Percentiles rank a stretch among this genome's conserved stretches.
These are phyloP conservation scores for Russula sp. DNA, from an alignment of 768 basidiomycete species.

Conservation along the genomic window DNA sequence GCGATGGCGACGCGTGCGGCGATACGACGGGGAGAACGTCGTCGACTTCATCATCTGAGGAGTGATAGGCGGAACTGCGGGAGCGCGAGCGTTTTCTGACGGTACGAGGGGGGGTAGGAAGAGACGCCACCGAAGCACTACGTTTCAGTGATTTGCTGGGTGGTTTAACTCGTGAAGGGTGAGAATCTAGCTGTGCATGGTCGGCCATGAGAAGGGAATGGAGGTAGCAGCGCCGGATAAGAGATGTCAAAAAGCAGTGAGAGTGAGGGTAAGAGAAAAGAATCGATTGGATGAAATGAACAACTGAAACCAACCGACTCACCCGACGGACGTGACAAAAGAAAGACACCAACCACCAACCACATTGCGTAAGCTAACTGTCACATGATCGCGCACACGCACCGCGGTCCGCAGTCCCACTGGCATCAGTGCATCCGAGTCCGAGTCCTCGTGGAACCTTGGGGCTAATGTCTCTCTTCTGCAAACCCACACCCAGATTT, in stretches of 20 bases:
- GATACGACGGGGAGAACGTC: constrained; percentile 19
- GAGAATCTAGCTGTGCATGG: constrained; percentile 6
- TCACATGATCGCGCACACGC: constrained; percentile 13
- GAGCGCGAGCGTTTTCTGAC: constrained; percentile 24
- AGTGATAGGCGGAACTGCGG: constrained; percentile 21
- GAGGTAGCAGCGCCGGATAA: neutral
- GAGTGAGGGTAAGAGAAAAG: neutral
- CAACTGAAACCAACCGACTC: constrained; percentile 12
- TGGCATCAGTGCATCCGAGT: no score
- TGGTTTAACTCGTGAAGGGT: neutral
- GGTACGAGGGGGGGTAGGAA: constrained; percentile 23
- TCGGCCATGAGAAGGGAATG: constrained; percentile 16
- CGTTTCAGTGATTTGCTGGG: constrained; percentile 22
- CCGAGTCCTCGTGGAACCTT: no score
- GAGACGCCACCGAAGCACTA: constrained; percentile 24
- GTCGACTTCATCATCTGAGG: constrained; percentile 23
- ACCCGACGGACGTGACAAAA: neutral
- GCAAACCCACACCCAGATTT: no score
- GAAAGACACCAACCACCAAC: neutral
- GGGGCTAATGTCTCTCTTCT: no score
- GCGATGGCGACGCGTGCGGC: constrained; percentile 16
- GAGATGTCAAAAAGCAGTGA: neutral
- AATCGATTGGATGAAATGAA: constrained; percentile 1
- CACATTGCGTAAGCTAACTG: neutral
- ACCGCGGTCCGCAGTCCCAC: neutral